These are phyloP conservation scores for Boletus mariae DNA, from an alignment of 1,284 basidiomycete genomes.

Conservation along the genomic window DNA sequence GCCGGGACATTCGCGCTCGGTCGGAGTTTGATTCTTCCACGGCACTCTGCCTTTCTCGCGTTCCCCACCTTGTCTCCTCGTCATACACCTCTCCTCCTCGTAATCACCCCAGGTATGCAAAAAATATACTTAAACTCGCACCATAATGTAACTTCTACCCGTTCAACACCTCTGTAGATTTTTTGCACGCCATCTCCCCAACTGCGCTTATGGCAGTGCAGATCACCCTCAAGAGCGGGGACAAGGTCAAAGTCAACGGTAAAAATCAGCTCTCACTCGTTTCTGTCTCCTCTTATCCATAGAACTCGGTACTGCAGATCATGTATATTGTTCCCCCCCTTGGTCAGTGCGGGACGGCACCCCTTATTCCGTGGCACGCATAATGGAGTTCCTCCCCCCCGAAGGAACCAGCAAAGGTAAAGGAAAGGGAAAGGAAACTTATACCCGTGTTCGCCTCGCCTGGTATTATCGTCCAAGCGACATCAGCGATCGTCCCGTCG, in stretches of 20 bases:
- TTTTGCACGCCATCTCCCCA: slow-evolving; percentile 19
- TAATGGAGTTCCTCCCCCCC: slow-evolving; percentile 92
- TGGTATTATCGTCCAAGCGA: slow-evolving; percentile 93
- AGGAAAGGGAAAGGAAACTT: slow-evolving; percentile 57
- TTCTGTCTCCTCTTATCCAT: slow-evolving; percentile 19
- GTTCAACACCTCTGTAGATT: slow-evolving; percentile 19
- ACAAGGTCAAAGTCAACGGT: slow-evolving; percentile 81
- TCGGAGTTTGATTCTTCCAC: slow-evolving; percentile 35
- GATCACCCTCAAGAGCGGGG: slow-evolving; percentile 65
- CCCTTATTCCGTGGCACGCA: slow-evolving; percentile 89
- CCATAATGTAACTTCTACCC: slow-evolving; percentile 1
- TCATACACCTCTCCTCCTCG: slow-evolving; percentile 25
- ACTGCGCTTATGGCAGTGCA: slow-evolving; percentile 27
- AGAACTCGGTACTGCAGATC: slow-evolving; percentile 58
- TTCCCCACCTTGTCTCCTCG: slow-evolving; percentile 36
- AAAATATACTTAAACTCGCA: slow-evolving; percentile 19
- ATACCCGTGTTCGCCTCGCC: slow-evolving; percentile 81
- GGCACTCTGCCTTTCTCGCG: slow-evolving; percentile 30
- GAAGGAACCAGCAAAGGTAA: slow-evolving; percentile 58
- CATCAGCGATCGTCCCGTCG: slow-evolving; percentile 79
- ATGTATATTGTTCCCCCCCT: slow-evolving; percentile 91
- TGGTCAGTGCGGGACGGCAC: slow-evolving; percentile 90
- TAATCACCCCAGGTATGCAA: slow-evolving; percentile 24
- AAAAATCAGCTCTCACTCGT: slow-evolving; percentile 33
- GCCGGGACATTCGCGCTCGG: slow-evolving; percentile 29